Evolutionary conservation across 306 rosid genomes (phyloP).

Genomic region (Acacia confusa): DNA sequence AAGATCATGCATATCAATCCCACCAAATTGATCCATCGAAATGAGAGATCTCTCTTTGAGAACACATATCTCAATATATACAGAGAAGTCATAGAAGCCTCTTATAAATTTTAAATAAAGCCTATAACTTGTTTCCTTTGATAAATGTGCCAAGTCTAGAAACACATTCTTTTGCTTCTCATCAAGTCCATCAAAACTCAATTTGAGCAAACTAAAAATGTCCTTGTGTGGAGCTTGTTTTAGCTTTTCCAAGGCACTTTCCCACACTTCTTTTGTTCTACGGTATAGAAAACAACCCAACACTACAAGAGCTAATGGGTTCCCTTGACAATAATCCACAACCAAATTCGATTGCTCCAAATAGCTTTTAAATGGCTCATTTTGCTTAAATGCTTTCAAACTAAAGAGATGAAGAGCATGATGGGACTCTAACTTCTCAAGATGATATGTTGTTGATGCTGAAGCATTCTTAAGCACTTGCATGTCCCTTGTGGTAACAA

Average conservation of each 20-base stretch:
- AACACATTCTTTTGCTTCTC: background rate
- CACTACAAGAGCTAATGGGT: conserved; percentile 23
- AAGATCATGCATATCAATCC: background rate
- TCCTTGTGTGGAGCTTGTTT: background rate
- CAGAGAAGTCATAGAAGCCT: background rate
- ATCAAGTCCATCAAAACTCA: conserved; percentile 25
- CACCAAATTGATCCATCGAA: background rate
- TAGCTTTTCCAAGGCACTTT: background rate
- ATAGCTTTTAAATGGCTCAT: background rate
- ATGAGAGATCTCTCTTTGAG: background rate
- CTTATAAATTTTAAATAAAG: background rate
- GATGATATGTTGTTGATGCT: background rate
- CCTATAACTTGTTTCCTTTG: background rate
- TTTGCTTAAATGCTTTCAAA: background rate
- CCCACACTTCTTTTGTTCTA: conserved; percentile 12
- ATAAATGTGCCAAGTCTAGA: background rate
- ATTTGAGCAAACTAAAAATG: background rate
- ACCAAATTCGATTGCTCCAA: background rate
- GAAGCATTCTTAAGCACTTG: background rate
- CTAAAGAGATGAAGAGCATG: background rate
- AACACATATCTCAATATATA: background rate
- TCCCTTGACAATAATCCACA: conserved; percentile 1
- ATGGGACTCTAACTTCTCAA: background rate
- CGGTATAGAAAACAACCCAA: conserved; percentile 11
- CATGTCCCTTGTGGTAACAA: background rate